phyloP scores from a whole-genome alignment of 257 asterid species.

The Penstemon eatonii region DNA sequence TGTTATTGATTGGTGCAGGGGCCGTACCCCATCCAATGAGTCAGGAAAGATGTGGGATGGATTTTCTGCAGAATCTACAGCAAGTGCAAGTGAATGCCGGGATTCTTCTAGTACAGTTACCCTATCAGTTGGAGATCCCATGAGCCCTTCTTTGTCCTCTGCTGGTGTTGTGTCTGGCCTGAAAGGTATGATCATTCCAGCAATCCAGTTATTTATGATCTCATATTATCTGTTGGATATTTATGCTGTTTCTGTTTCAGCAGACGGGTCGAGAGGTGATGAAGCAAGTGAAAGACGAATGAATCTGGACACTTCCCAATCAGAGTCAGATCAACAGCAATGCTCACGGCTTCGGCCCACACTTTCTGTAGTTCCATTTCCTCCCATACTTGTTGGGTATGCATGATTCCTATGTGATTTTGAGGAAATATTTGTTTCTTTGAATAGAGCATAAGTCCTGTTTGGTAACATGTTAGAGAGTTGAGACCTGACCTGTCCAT shows the following conservation, averaged over 20 bases:
- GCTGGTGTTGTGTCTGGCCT: conserved; percentile 58
- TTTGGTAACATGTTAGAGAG: neutral
- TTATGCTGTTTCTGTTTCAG: conserved; percentile 36
- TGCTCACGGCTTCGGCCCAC: conserved; percentile 75
- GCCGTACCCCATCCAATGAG: conserved; percentile 77
- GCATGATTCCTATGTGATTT: conserved; percentile 26
- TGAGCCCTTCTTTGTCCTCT: conserved; percentile 80
- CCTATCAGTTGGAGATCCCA: conserved; percentile 79
- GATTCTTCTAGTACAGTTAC: conserved; percentile 86
- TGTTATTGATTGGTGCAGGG: conserved; percentile 95
- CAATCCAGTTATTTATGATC: conserved; percentile 24
- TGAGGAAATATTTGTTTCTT: conserved; percentile 17
- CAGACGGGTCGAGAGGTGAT: conserved; percentile 72
- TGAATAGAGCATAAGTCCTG: conserved; percentile 9
- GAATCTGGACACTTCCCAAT: conserved; percentile 46
- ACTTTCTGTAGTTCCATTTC: conserved; percentile 86
- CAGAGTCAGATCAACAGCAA: conserved; percentile 75
- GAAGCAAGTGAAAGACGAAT: conserved; percentile 57
- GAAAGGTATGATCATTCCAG: conserved; percentile 51
- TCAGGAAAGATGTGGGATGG: conserved; percentile 70
- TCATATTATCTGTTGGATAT: conserved; percentile 22
- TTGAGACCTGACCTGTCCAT: conserved; percentile 13
- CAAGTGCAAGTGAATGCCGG: conserved; percentile 89
- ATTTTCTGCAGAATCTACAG: conserved; percentile 84
- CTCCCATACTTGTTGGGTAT: conserved; percentile 97